phyloP scores from a whole-genome alignment of 2,329 filamentous ascomycete genomes.

The Neopestalotiopsis sp. region DNA sequence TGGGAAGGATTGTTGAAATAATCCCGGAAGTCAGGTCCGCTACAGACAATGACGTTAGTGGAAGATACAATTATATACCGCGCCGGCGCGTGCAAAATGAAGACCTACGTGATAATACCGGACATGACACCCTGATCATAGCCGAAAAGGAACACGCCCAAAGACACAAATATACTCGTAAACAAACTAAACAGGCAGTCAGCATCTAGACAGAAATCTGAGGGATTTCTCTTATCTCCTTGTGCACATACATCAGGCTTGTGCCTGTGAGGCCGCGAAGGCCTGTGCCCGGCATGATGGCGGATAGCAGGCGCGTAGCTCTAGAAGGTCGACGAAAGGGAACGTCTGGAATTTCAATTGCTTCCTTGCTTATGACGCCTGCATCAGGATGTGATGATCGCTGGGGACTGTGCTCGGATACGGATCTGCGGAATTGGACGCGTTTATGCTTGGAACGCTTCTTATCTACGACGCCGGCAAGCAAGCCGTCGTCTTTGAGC shows the following conservation, averaged over 20 bases:
- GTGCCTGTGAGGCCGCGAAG: slow-evolving; percentile 94
- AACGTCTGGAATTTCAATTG: slow-evolving; percentile 80
- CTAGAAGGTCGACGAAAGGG: slow-evolving; percentile 66
- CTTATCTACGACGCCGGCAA: slow-evolving; percentile 53
- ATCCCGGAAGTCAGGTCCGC: slow-evolving; percentile 84
- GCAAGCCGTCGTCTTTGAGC: slow-evolving; percentile 65
- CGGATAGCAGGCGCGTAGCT: slow-evolving; percentile 73
- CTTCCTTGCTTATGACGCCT: slow-evolving; percentile 68
- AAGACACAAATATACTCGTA: slow-evolving; percentile 86
- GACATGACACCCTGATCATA: slow-evolving; percentile 94
- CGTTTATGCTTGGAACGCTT: slow-evolving; percentile 59
- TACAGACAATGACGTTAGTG: slow-evolving; percentile 40
- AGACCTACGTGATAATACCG: slow-evolving; percentile 66
- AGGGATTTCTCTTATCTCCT: slow-evolving; percentile 1
- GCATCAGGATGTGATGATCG: slow-evolving; percentile 41
- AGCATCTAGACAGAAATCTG: slow-evolving; percentile 15
- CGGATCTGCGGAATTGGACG: slow-evolving; percentile 69
- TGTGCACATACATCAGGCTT: slow-evolving; percentile 78
- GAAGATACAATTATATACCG: neutral
- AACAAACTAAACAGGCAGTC: slow-evolving; percentile 71
- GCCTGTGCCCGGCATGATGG: slow-evolving; percentile 84
- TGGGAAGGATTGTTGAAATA: slow-evolving; percentile 90
- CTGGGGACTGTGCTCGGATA: slow-evolving; percentile 42
- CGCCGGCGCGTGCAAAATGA: neutral
- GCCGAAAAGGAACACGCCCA: slow-evolving; percentile 87